Base-by-base conservation (phyloP, 2,329 filamentous ascomycete genomes). In the Exophiala xenobiotica region DNA sequence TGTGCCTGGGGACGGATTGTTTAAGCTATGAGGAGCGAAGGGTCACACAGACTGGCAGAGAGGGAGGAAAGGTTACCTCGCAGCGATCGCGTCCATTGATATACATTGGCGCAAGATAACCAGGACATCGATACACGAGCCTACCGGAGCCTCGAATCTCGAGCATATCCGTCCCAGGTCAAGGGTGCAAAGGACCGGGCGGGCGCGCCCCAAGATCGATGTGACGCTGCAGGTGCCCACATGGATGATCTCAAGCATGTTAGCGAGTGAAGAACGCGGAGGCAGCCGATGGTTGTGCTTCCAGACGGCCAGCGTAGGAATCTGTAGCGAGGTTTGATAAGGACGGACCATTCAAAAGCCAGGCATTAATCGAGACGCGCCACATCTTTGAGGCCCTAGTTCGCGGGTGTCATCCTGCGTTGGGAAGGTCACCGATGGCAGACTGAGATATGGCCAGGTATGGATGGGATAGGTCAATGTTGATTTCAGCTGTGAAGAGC, bases 181-280 rank as follows among this genome's bases (percentile, higher is more conserved):
- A n/a, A n/a, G n/a, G n/a, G n/a, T n/a, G n/a, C n/a, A n/a, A n/a
- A n/a, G n/a, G n/a, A n/a, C 38, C 22, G 6, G n/a, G n/a, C 38
- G 20, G 23, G 38, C 7, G 19, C 14, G 18, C 7, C 16, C 19
- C 11, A 11, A n/a, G 19, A 11, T 24, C n/a, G 38, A 54, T 54
- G 41, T 41, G 51, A 54, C 51, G 29, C 51, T 54, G 42, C 26
- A 22, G 19, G 19, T 42, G 40, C 42, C 38, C 29, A 33, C 40
- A 46, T 40, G 31, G 41, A 31, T 44, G 46, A 50, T 49, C 51
- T 46, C 14, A 43, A 46, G 49, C 31, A 37, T 38, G 23, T 19
- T 46, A 49, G 46, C 51, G 46, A 50, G 51, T 43, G 12, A 54
- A 35, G 37, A 44, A 45, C 26, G 42, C 46, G 51, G 51, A 54